Evolutionary conservation across 1,284 basidiomycete species (phyloP).

Genomic region (Ceratobasidium sp.): DNA sequence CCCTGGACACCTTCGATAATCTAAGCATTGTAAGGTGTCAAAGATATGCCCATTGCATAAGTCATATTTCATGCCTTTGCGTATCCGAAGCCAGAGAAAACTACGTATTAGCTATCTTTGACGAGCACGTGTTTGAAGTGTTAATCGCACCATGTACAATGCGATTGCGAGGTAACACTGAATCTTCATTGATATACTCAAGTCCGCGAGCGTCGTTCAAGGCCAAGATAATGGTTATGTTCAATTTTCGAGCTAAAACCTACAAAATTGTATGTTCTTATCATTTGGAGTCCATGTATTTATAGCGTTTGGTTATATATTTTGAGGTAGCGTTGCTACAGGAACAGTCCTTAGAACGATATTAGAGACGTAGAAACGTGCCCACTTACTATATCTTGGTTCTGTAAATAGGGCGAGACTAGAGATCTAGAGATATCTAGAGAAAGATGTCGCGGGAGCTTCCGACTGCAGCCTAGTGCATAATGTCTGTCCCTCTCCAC

Average conservation of each 20-base stretch:
- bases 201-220: slow-evolving; percentile 34
- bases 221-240: not conserved
- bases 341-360: not conserved
- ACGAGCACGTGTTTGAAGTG: slow-evolving; percentile 34
- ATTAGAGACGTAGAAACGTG: no score
- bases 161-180: slow-evolving; percentile 2
- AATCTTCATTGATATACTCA: slow-evolving; percentile 20
- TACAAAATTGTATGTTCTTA: not conserved
- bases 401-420: slow-evolving; percentile 34
- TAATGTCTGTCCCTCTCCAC: not conserved
- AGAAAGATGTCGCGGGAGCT: no score
- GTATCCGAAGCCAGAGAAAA: slow-evolving; percentile 41
- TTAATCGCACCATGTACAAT: slow-evolving; percentile 37
- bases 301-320: not conserved
- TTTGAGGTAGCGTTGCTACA: slow-evolving; percentile 33
- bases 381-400: slow-evolving; percentile 29
- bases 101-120: slow-evolving; percentile 30
- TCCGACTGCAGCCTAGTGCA: no score
- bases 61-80: slow-evolving; percentile 3
- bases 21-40: no score
- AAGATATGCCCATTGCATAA: not conserved
- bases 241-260: not conserved
- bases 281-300: slow-evolving; percentile 20
- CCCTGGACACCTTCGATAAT: slow-evolving; percentile 27
- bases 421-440: slow-evolving; percentile 3